Evolutionary conservation across 345 rosid species (phyloP), one percentile per base, ranked within the genome.

Genomic region (rapeseed (Brassica napus)): DNA sequence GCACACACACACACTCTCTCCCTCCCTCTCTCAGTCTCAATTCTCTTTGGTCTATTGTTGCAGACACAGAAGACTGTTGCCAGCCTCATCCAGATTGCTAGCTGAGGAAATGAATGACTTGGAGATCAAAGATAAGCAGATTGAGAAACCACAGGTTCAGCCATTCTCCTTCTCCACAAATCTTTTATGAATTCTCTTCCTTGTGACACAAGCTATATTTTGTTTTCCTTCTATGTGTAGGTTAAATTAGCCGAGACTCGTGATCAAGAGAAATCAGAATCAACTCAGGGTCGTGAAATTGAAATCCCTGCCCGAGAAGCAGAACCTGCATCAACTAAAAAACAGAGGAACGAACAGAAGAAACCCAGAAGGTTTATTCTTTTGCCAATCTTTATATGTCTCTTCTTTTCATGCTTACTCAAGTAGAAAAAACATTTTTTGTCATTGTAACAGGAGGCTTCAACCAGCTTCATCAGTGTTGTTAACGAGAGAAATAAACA

Each of bases 401-500:
- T 55, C 15, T 39, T 15, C 69, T 59, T 55, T 23, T 49, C 3
- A 61, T 18, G 47, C 67, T 79, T 35, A 28, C 61, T 52, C 26
- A 26, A 26, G 2, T 15, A 34, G 10, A 59, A 69, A 55, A 32
- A 37, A 47, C 47, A 31, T 11, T 44, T 44, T 11, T 44, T 47
- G 77, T 47, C 67, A 12, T 10, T 65, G 55, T 65, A 16, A 39
- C 86, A 94, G 97, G 94, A 90, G 93, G 81, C 89, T 92, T 67
- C 61, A 86, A 85, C 99, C 97, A 71, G 91, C 90, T 37, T 85
- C 94, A 60, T 86, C 97, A 7, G 77, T 86, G 35, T 74, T 95
- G 73, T 73, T 95, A 76, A 79, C 92, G 15, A 87, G 88, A 84
- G 90, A 94, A 69, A 80, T 93, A 69, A 83, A 81, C 74, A 75